Evolutionary conservation across 768 basidiomycete species (phyloP).

Genomic region (Mycena crocata): DNA sequence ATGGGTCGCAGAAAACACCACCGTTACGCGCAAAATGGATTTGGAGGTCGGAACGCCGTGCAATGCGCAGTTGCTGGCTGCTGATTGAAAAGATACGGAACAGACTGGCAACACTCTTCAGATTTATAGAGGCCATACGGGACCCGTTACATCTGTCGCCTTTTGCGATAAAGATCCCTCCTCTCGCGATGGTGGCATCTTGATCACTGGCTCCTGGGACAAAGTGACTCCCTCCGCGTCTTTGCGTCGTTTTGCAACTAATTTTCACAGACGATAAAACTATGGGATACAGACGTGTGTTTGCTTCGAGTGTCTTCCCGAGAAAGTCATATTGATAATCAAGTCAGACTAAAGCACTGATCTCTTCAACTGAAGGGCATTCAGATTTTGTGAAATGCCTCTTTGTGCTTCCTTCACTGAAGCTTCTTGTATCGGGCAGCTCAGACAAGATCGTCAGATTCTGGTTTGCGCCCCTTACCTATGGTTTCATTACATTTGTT

Average conservation of each 20-base stretch:
- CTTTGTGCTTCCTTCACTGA: conserved; percentile 72
- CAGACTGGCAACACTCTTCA: conserved; percentile 86
- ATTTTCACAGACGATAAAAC: conserved; percentile 75
- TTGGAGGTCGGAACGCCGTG: conserved; percentile 67
- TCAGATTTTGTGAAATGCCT: conserved; percentile 92
- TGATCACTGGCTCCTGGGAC: conserved; percentile 97
- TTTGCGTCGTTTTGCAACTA: conserved; percentile 24
- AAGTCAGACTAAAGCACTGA: conserved; percentile 71
- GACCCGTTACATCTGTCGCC: conserved; percentile 87
- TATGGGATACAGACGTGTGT: conserved; percentile 85
- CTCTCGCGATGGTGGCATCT: conserved; percentile 57
- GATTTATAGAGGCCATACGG: conserved; percentile 85
- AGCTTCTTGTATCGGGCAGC: conserved; percentile 83
- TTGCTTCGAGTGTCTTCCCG: conserved; percentile 7
- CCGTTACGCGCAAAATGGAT: conserved; percentile 77
- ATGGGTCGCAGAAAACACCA: conserved; percentile 92
- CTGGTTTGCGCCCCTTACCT: conserved; percentile 70
- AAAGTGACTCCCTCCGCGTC: conserved; percentile 54
- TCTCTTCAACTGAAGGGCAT: conserved; percentile 84
- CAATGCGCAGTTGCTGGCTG: conserved; percentile 5
- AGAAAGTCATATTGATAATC: conserved; percentile 10
- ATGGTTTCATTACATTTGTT: neutral
- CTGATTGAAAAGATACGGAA: conserved; percentile 20
- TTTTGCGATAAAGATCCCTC: conserved; percentile 63
- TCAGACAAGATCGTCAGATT: conserved; percentile 91